Percentiles rank a stretch among this genome's conserved stretches.
Evolutionary conservation across 1,284 basidiomycete species (phyloP).

Genomic region (Gomphus bonarii): DNA sequence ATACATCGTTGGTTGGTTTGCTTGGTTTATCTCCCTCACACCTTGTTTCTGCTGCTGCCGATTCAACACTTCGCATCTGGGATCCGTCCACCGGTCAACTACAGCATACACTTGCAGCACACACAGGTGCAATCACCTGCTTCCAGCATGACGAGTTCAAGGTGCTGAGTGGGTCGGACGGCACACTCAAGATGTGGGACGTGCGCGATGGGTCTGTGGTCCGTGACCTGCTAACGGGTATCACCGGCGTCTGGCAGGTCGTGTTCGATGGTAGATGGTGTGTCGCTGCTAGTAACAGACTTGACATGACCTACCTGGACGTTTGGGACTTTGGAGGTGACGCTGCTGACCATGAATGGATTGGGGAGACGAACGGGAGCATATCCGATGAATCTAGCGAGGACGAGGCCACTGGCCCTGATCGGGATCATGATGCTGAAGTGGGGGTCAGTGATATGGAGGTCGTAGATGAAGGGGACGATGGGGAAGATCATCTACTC

Average conservation of each 20-base stretch:
- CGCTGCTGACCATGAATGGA: constrained; percentile 41
- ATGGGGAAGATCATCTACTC: constrained; percentile 6
- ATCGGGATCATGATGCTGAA: constrained; percentile 44
- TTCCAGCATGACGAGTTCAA: constrained; percentile 97
- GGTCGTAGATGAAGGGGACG: constrained; percentile 20
- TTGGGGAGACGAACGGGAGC: constrained; percentile 39
- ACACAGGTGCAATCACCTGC: constrained; percentile 92
- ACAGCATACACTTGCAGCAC: constrained; percentile 73
- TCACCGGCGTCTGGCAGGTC: constrained; percentile 93
- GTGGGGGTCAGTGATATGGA: constrained; percentile 29
- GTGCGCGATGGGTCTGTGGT: constrained; percentile 75
- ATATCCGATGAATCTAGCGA: constrained; percentile 28
- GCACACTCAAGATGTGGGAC: constrained; percentile 97
- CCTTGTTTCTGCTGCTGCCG: constrained; percentile 89
- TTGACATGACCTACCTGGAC: constrained; percentile 68
- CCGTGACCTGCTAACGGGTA: constrained; percentile 78
- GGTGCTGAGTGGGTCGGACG: constrained; percentile 87
- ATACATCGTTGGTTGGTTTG: constrained; percentile 82
- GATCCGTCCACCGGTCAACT: constrained; percentile 75
- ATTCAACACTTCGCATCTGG: constrained; percentile 89
- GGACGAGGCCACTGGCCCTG: constrained; percentile 39
- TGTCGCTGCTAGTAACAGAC: constrained; percentile 83
- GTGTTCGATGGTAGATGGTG: constrained; percentile 88
- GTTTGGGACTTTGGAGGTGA: constrained; percentile 80
- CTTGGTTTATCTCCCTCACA: constrained; percentile 80